These are phyloP conservation scores for Talaromyces sp. DNA, from an alignment of 2,329 filamentous ascomycete genomes.

Conservation along the genomic window DNA sequence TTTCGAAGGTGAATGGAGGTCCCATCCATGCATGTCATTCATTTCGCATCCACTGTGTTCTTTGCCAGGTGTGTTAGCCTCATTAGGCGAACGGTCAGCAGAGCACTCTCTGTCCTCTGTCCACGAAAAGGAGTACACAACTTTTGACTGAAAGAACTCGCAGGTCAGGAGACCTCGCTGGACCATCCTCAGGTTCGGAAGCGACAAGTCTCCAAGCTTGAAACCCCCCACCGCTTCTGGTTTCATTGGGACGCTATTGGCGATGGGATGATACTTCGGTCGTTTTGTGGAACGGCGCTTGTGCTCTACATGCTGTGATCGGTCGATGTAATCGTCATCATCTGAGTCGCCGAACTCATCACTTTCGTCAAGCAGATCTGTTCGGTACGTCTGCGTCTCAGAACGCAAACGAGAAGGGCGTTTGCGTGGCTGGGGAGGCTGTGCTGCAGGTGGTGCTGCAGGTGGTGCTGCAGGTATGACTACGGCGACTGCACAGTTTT, in stretches of 20 bases:
- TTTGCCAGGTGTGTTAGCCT: no score
- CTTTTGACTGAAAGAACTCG: no score
- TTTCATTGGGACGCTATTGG: neutral
- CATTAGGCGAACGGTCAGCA: no score
- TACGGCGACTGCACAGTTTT: neutral
- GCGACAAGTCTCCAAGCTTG: neutral
- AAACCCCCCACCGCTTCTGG: neutral
- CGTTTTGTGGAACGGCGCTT: neutral
- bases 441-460: constrained; percentile 3
- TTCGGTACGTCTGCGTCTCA: neutral
- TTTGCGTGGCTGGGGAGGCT: neutral
- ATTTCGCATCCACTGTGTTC: no score
- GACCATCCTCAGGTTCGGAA: no score
- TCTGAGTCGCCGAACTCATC: neutral
- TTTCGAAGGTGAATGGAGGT: no score
- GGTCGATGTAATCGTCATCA: neutral
- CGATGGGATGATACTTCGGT: neutral
- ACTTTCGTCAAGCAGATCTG: neutral
- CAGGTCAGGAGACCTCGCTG: no score
- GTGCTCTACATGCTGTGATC: neutral
- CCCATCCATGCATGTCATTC: no score
- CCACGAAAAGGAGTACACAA: no score
- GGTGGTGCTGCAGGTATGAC: constrained; percentile 1
- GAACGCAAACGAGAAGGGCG: neutral
- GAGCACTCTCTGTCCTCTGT: no score